phyloP scores from a whole-genome alignment of 2,329 filamentous ascomycete species.

The Ceratocystis lukuohia region DNA sequence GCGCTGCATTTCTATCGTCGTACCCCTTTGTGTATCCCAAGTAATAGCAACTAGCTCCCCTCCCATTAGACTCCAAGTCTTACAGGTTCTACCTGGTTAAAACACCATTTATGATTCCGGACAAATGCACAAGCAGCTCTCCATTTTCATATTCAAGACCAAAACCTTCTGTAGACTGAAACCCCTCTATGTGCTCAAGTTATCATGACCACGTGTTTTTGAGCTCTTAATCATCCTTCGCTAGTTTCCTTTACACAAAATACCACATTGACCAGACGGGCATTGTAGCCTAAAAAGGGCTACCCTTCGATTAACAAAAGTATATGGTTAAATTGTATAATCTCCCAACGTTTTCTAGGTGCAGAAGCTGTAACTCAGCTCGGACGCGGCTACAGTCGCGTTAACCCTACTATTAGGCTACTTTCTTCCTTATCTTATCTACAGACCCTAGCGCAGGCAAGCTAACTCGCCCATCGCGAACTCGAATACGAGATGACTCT shows the following conservation, averaged over 20 bases:
- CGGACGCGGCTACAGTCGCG: background rate
- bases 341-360: background rate
- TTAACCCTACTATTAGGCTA: background rate
- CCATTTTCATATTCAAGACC: background rate
- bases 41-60: background rate
- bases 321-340: background rate
- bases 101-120: background rate
- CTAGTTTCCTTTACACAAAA: background rate
- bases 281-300: background rate
- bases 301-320: background rate
- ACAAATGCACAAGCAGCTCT: background rate
- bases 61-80: background rate
- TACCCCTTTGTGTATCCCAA: background rate
- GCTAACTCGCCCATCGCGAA: background rate
- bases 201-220: background rate
- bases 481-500: background rate
- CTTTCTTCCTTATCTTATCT: background rate
- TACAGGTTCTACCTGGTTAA: background rate
- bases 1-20: background rate
- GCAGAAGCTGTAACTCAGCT: background rate
- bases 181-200: background rate
- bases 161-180: background rate
- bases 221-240: constrained; percentile 2
- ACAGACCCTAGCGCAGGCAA: background rate
- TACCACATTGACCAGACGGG: background rate